Evolutionary conservation across 805 yeast species (phyloP).

Genomic region (Kazachstania martiniae): DNA sequence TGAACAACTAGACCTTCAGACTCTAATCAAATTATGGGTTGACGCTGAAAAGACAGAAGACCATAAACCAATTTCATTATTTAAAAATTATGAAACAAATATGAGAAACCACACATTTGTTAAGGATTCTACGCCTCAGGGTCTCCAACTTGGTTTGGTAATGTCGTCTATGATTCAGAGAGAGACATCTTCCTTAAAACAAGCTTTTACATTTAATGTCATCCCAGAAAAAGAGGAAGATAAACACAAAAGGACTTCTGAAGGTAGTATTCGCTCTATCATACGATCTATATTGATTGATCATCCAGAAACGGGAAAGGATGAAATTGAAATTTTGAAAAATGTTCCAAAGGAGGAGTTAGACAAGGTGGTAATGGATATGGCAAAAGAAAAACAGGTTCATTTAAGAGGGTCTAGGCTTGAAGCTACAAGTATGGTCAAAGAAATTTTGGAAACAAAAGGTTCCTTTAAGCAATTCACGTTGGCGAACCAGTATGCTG

Average conservation of each 20-base stretch:
- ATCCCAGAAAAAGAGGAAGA: constrained; percentile 1
- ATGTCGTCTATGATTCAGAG: constrained; percentile 62
- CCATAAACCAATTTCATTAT: constrained; percentile 10
- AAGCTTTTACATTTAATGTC: constrained; percentile 33
- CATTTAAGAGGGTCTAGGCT: constrained; percentile 37
- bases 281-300: constrained; percentile 29
- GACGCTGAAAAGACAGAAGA: constrained; percentile 32
- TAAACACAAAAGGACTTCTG: constrained; percentile 10
- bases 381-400: constrained; percentile 44
- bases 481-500: constrained; percentile 37
- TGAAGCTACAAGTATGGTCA: constrained; percentile 12
- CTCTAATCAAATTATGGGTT: constrained; percentile 57
- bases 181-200: constrained; percentile 41
- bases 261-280: constrained; percentile 22
- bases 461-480: constrained; percentile 31
- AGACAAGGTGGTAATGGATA: constrained; percentile 31
- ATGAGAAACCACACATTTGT: constrained; percentile 34
- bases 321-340: constrained; percentile 25
- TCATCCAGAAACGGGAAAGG: constrained; percentile 20
- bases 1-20: constrained; percentile 37
- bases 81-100: constrained; percentile 37
- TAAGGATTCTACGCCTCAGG: constrained; percentile 20
- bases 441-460: constrained; percentile 19
- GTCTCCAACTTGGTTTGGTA: constrained; percentile 33
- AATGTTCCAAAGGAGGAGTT: constrained; percentile 41